Evolutionary conservation across 2,329 filamentous ascomycete genomes (phyloP), one percentile per base, ranked within the genome.

Genomic region (Alternaria triticimaculans): DNA sequence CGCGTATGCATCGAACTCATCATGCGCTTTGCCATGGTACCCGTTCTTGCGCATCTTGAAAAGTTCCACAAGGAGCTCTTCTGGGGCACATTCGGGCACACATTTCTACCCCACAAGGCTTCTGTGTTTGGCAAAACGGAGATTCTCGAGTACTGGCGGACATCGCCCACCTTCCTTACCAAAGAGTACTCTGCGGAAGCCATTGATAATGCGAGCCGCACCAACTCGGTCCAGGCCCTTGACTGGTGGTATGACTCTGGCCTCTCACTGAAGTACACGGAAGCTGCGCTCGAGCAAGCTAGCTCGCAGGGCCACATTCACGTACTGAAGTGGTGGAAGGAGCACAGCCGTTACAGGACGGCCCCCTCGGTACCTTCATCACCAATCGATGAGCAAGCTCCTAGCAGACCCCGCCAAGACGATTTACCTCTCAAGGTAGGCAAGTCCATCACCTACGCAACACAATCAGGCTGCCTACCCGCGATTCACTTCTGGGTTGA

Each of bases 281-380:
- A 97, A 77, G 87, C 89, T 6, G 93, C 95, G 0, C 87, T 98
- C 18, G 95, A 97, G 80, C 91, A 94, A 73, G 94, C 95, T 28
- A 95, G 91, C 62, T 90, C 90, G 4, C 91, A 93, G 73, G 94
- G 94, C 8, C 92, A 96, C 68, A 85, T 97, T n/a, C 83, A 89
- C 7, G 93, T 97, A 1, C 86, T 98, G 2, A 91, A 96, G 72
- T 98, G 95, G 95, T 98, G 95, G 95, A 92, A 92, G 71, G 87
- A 90, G 63, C 89, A 90, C 72, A 85, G 90, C 46, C 80, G 81
- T 1, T 81, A 82, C 58, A 78, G 81, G 6, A 66, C 66, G 15
- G 72, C 77, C n/a, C 65, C 71, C n/a, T 57, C 65, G 6, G 56
- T 63, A 3, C 50, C 70, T 2, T 62, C 69, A 3, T 53, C 61